Percentiles rank a stretch among this genome's conserved stretches.
These are phyloP conservation scores for Colletotrichum tabaci DNA, from an alignment of 2,329 filamentous ascomycete species.

Conservation along the genomic window DNA sequence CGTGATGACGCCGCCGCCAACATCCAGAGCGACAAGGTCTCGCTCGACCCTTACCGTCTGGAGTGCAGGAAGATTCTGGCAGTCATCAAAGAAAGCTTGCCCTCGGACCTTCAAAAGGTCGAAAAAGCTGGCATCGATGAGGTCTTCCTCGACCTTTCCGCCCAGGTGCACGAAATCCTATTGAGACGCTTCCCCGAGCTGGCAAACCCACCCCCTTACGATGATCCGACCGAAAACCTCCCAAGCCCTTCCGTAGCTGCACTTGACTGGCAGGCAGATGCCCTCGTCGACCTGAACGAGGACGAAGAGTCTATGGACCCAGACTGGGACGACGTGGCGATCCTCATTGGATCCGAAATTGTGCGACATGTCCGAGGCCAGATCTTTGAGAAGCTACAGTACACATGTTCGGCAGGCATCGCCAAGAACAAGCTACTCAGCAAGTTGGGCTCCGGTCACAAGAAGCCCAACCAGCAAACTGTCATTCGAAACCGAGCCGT, in stretches of 20 bases:
- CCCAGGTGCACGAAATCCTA: conserved; percentile 83
- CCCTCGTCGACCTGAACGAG: conserved; percentile 83
- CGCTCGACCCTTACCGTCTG: conserved; percentile 89
- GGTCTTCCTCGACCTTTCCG: conserved; percentile 92
- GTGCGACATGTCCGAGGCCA: conserved; percentile 80
- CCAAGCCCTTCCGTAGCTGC: conserved; percentile 79
- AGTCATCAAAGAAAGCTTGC: conserved; percentile 81
- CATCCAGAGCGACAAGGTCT: conserved; percentile 93
- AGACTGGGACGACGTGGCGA: conserved; percentile 96
- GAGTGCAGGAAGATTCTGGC: conserved; percentile 87
- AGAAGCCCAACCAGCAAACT: conserved; percentile 95
- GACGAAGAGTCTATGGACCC: conserved; percentile 84
- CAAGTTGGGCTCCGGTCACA: conserved; percentile 91
- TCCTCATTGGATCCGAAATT: conserved; percentile 90
- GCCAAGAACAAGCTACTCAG: conserved; percentile 95
- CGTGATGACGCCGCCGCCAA: conserved; percentile 83
- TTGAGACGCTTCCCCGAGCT: conserved; percentile 85
- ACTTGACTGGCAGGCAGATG: conserved; percentile 87
- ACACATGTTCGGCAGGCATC: conserved; percentile 93
- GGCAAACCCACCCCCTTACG: conserved; percentile 75
- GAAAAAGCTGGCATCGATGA: conserved; percentile 98
- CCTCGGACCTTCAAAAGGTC: conserved; percentile 76
- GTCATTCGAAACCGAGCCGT: conserved; percentile 91
- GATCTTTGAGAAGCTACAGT: conserved; percentile 80
- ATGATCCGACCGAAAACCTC: conserved; percentile 79